Percentiles rank a stretch among this genome's conserved stretches.
These are phyloP conservation scores for Hebeloma cylindrosporum DNA, from an alignment of 768 basidiomycete species.

Conservation along the genomic window DNA sequence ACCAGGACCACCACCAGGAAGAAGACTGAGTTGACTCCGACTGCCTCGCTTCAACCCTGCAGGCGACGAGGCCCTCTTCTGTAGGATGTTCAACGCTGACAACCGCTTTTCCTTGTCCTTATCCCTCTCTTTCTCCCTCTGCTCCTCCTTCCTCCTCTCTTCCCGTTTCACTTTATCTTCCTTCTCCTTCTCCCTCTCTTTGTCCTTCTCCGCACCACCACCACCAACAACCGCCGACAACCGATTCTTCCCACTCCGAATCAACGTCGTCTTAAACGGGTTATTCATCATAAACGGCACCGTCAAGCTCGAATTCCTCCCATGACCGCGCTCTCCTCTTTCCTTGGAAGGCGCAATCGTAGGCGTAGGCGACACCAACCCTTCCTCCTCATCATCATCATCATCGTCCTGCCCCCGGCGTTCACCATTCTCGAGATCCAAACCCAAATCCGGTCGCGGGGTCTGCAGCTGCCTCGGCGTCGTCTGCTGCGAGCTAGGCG, in stretches of 20 bases:
- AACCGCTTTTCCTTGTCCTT: not conserved
- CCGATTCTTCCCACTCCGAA: constrained; percentile 26
- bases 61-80: constrained; percentile 19
- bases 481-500: constrained; percentile 16
- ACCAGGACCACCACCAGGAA: constrained; percentile 12
- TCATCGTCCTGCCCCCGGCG: too few species aligned
- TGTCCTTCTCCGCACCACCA: not conserved
- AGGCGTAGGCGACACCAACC: constrained; percentile 18
- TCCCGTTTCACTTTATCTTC: not conserved
- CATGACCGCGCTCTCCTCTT: constrained; percentile 26
- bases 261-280: constrained; percentile 29
- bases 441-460: too few species aligned
- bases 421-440: too few species aligned
- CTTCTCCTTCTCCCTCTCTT: not conserved
- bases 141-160: constrained; percentile 2
- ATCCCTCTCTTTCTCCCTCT: not conserved
- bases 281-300: constrained; percentile 22
- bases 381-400: constrained; percentile 9
- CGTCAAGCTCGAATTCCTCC: constrained; percentile 28
- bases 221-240: constrained; percentile 21
- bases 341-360: constrained; percentile 20
- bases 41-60: constrained; percentile 22
- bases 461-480: constrained; percentile 19
- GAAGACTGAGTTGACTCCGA: constrained; percentile 23
- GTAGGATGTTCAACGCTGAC: not conserved